Evolutionary conservation across 179 eudicot species (phyloP), one percentile per base, ranked within the genome.

Genomic region (Vitellaria paradoxa): DNA sequence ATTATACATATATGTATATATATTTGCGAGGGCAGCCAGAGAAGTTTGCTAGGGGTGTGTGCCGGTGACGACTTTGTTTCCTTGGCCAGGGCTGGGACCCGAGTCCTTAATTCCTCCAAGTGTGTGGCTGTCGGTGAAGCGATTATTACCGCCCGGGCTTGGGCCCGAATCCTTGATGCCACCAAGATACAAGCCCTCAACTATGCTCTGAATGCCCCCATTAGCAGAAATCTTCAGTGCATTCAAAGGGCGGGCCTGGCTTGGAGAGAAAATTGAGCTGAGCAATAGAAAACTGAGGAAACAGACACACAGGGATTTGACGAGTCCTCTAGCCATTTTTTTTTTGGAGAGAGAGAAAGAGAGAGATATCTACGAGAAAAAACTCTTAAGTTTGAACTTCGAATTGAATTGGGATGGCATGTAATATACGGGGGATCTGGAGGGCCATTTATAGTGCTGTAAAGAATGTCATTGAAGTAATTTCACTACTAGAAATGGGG

Each of bases 51-150:
- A 15, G 55, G 46, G 59, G 12, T 71, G 42, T 30, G 75, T 71
- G 75, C 75, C 63, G 11, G 63, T 71, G 12, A 71, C 75, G n/a
- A 24, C 18, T 2, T 63, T 69, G 76, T 78, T 70, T 37, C 79
- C 79, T n/a, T n/a, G 40, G 13, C 84, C 84, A 1, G 84, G 84
- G 50, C 82, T 82, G 20, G 85, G 85, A 49, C 85, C 85, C 0
- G 82, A 75, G 4, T 78, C 30, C 61, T 82, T 82, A 9, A 75
- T 70, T 47, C 73, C 79, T 42, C 65, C 79, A 9, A 75, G 50
- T 23, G 70, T 82, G 0, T 70, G 12, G 5, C 66, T 49, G 56
- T 65, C 3, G 55, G 59, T 18, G 69, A n/a, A 70, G 6, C 37
- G 63, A 26, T 82, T 76, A 37, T 82, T 77, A 5, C 6, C 60